Percentiles rank a stretch among this genome's conserved stretches.
These are phyloP conservation scores for Ceratobasidium papillatum DNA, from an alignment of 1,284 basidiomycete genomes.

Conservation along the genomic window DNA sequence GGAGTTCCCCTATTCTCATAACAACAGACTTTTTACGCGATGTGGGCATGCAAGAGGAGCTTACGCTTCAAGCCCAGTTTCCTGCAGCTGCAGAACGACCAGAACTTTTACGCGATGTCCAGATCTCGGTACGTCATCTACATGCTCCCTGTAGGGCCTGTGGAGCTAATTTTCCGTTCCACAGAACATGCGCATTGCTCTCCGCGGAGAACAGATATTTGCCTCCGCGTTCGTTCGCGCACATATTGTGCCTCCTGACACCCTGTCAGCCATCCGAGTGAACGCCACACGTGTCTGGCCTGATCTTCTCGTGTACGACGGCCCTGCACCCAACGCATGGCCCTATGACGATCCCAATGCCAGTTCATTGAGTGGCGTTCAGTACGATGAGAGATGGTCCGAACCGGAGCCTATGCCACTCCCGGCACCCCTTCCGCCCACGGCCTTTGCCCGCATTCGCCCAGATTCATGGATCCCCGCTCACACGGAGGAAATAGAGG, in stretches of 20 bases:
- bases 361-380: neutral
- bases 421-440: constrained; percentile 3
- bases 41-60: constrained; percentile 19
- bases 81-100: constrained; percentile 15
- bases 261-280: constrained; percentile 6
- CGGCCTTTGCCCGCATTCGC: constrained; percentile 26
- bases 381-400: constrained; percentile 24
- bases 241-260: constrained; percentile 20
- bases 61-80: constrained; percentile 13
- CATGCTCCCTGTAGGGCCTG: neutral
- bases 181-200: constrained; percentile 32
- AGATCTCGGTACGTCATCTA: constrained; percentile 29
- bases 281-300: constrained; percentile 39
- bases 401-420: constrained; percentile 35
- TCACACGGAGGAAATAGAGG: constrained; percentile 13
- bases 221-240: constrained; percentile 34
- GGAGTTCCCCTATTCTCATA: constrained; percentile 21
- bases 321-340: constrained; percentile 7
- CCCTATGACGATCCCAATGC: constrained; percentile 22
- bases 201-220: constrained; percentile 27
- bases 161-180: neutral
- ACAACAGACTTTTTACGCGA: constrained; percentile 27
- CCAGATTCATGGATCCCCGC: constrained; percentile 32
- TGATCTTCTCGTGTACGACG: constrained; percentile 30
- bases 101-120: constrained; percentile 21